These are phyloP conservation scores for Elsinoe perseae DNA, from an alignment of 2,329 filamentous ascomycete genomes.

Conservation along the genomic window DNA sequence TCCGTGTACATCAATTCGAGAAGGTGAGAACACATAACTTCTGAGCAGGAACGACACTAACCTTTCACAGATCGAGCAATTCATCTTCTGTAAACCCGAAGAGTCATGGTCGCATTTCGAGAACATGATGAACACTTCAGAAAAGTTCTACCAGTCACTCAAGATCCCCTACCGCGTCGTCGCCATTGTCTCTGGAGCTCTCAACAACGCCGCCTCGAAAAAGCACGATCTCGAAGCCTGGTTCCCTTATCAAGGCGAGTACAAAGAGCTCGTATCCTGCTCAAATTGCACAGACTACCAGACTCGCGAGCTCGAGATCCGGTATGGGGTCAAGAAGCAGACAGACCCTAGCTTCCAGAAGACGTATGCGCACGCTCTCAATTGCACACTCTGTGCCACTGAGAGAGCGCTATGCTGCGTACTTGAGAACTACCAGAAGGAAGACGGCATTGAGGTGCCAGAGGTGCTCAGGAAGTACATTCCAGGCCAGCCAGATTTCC, in stretches of 20 bases:
- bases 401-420: constrained; percentile 90
- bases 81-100: constrained; percentile 73
- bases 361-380: constrained; percentile 89
- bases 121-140: constrained; percentile 80
- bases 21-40: constrained; percentile 48
- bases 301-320: constrained; percentile 84
- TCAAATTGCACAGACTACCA: constrained; percentile 99
- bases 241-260: constrained; percentile 94
- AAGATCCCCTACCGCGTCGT: constrained; percentile 86
- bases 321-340: constrained; percentile 80
- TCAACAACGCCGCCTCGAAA: constrained; percentile 84
- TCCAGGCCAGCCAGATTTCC: constrained; percentile 78
- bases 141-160: constrained; percentile 91
- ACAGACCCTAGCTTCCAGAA: constrained; percentile 68
- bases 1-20: constrained; percentile 96
- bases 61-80: constrained; percentile 56
- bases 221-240: constrained; percentile 95
- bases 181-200: constrained; percentile 87
- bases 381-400: constrained; percentile 83
- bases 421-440: constrained; percentile 92
- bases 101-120: constrained; percentile 92
- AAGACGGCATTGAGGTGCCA: constrained; percentile 73
- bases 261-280: constrained; percentile 96
- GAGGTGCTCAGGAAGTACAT: constrained; percentile 83
- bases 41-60: constrained; percentile 29